phyloP scores from a whole-genome alignment of 495 filamentous ascomycete genomes.

The Neurospora pannonica region DNA sequence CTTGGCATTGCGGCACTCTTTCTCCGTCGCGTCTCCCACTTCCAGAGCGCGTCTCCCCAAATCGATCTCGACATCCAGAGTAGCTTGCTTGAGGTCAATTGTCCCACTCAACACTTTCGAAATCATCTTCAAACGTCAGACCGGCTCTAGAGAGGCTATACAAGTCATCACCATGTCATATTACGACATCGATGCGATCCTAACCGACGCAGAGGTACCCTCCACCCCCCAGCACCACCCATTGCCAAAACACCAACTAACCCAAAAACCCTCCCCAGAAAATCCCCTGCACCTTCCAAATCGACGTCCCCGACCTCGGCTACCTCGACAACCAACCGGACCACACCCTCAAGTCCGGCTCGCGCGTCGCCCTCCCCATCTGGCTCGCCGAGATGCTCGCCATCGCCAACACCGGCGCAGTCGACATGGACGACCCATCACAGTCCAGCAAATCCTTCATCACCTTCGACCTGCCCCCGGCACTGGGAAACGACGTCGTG shows the following conservation, averaged over 20 bases:
- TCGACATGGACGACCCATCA: conserved; percentile 20
- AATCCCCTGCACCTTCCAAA: conserved; percentile 88
- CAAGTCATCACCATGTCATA: conserved; percentile 56
- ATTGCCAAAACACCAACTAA: background rate
- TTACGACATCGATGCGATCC: conserved; percentile 88
- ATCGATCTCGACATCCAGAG: background rate
- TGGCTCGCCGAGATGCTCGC: conserved; percentile 98
- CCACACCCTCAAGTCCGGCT: conserved; percentile 64
- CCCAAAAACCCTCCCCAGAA: conserved; percentile 46
- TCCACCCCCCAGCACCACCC: conserved; percentile 1
- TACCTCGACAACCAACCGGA: conserved; percentile 66
- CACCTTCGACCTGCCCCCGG: conserved; percentile 70
- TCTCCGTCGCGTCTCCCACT: background rate
- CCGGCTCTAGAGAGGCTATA: background rate
- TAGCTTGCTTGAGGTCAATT: background rate
- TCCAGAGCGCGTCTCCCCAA: background rate
- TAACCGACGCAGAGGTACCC: conserved; percentile 79
- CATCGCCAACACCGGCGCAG: conserved; percentile 50
- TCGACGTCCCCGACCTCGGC: conserved; percentile 77
- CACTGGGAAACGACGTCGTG: conserved; percentile 70
- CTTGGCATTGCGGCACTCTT: background rate
- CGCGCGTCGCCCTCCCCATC: conserved; percentile 72
- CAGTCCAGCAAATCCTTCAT: conserved; percentile 46
- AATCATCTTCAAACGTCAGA: background rate
- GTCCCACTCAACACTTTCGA: background rate